Percentiles rank a stretch among this genome's conserved stretches.
These are phyloP conservation scores for Leonotis leonurus DNA, from an alignment of 257 asterid species.

Conservation along the genomic window DNA sequence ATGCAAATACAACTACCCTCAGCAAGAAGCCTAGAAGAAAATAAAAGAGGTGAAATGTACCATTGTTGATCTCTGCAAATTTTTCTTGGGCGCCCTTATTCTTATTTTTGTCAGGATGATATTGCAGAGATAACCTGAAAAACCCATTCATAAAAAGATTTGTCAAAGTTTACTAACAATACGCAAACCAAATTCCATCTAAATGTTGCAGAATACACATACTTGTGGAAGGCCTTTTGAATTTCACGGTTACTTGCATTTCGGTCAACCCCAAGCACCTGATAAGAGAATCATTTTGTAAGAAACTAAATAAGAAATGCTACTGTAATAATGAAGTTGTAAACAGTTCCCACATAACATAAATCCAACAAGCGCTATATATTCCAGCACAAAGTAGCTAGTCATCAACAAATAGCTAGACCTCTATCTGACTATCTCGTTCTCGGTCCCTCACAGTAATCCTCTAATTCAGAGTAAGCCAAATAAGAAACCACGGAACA, in stretches of 20 bases:
- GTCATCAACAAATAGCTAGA: not conserved
- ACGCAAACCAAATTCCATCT: not conserved
- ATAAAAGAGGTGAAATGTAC: slow-evolving; percentile 26
- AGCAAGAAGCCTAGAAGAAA: not conserved
- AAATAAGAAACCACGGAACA: not conserved
- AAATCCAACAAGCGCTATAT: not conserved
- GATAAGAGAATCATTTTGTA: not conserved
- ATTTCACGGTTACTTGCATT: slow-evolving; percentile 80
- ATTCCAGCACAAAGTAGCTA: not conserved
- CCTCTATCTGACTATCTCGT: not conserved
- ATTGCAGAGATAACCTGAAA: slow-evolving; percentile 77
- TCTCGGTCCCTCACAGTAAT: not conserved
- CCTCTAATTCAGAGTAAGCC: not conserved
- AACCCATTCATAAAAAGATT: slow-evolving; percentile 4
- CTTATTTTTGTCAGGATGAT: slow-evolving; percentile 98
- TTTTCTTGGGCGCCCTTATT: slow-evolving; percentile 85
- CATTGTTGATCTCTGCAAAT: slow-evolving; percentile 90
- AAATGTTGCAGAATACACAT: slow-evolving; percentile 17
- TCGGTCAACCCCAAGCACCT: slow-evolving; percentile 90
- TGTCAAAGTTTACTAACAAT: not conserved
- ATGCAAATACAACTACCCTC: not conserved
- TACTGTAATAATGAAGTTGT: not conserved
- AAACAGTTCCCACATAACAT: not conserved
- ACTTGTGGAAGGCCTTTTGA: slow-evolving; percentile 98
- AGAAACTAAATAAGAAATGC: not conserved